These are phyloP conservation scores for Teunomyces atbi DNA, from an alignment of 805 yeast genomes.

Conservation along the genomic window DNA sequence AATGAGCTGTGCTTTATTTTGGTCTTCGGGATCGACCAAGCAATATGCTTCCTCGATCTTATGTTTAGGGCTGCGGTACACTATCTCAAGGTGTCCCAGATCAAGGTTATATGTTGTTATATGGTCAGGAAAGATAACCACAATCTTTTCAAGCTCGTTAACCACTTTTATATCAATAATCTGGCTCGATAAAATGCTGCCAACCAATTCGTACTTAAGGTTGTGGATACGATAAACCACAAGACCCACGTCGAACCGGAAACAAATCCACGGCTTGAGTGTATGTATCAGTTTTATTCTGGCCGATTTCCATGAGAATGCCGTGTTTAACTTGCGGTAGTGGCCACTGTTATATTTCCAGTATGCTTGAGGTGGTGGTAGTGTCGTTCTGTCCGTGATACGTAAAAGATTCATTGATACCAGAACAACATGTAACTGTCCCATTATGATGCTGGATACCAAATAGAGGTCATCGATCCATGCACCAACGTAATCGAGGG, in stretches of 20 bases:
- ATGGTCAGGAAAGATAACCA: slow-evolving; percentile 6
- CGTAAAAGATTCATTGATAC: slow-evolving; percentile 1
- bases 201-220: neutral
- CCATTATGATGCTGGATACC: neutral
- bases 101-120: slow-evolving; percentile 5
- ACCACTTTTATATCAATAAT: neutral
- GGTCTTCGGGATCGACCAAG: neutral
- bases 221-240: neutral
- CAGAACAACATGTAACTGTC: neutral
- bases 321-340: neutral
- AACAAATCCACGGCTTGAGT: neutral
- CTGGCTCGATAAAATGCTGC: neutral
- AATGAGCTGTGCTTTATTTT: neutral
- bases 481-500: neutral
- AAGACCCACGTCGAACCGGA: neutral
- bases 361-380: neutral
- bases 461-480: neutral
- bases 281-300: neutral
- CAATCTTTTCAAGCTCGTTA: neutral
- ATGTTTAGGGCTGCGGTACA: neutral
- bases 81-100: slow-evolving; percentile 2
- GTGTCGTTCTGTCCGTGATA: neutral
- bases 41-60: slow-evolving; percentile 1
- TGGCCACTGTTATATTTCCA: neutral
- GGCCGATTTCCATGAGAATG: neutral